Conservation (phyloP, 257 asterid genomes). For the Fraxinus pennsylvanica region DNA sequence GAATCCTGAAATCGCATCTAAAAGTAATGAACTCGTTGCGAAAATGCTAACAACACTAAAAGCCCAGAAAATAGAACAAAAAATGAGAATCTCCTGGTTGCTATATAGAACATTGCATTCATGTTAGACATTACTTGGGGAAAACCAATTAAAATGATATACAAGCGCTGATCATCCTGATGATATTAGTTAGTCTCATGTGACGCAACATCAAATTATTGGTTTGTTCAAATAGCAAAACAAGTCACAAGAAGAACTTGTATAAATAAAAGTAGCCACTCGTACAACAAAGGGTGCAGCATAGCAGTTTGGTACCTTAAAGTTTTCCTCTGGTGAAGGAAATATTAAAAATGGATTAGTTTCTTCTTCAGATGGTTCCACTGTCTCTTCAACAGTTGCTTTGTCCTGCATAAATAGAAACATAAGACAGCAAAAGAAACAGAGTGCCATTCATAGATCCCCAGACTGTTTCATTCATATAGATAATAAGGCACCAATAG, state of each 20-base stretch:
- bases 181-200: not conserved
- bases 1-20: not conserved
- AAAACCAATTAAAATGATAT: not conserved
- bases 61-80: not conserved
- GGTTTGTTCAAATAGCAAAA: not conserved
- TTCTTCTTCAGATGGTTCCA: slow-evolving; percentile 80
- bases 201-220: not conserved
- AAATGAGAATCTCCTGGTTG: not conserved
- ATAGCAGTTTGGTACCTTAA: slow-evolving; percentile 49
- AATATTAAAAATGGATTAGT: slow-evolving; percentile 76
- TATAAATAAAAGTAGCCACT: slow-evolving; percentile 9
- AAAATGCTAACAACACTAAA: not conserved
- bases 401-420: slow-evolving; percentile 51
- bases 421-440: slow-evolving; percentile 18
- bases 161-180: not conserved
- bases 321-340: slow-evolving; percentile 83
- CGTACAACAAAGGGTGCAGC: not conserved
- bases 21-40: not conserved
- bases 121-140: not conserved
- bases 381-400: slow-evolving; percentile 51
- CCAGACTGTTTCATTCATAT: not conserved
- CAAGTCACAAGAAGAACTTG: not conserved
- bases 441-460: not conserved
- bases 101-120: not conserved
- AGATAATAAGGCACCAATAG: slow-evolving; percentile 13